Percentiles rank a stretch among this genome's conserved stretches.
Conservation (phyloP, 495 filamentous ascomycete species). For the Aspergillus hancockii region DNA sequence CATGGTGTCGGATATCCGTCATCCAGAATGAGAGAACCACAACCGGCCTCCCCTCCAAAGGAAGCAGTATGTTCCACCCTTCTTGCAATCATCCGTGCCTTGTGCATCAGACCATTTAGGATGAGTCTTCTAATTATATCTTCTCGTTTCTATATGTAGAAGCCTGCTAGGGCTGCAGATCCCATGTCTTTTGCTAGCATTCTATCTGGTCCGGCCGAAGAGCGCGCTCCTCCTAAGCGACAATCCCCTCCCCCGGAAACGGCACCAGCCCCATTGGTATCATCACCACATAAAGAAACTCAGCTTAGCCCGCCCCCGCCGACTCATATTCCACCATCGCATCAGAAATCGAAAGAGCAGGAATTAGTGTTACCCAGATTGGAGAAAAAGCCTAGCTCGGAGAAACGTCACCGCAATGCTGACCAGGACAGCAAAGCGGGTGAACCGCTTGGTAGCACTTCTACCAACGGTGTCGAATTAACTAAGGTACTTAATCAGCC, state of each 20-base stretch:
- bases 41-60: slow-evolving; percentile 39
- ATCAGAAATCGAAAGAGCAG: slow-evolving; percentile 29
- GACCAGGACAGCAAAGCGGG: slow-evolving; percentile 46
- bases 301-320: slow-evolving; percentile 20
- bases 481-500: slow-evolving; percentile 16
- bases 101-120: background rate
- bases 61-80: slow-evolving; percentile 36
- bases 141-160: slow-evolving; percentile 40
- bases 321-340: slow-evolving; percentile 10
- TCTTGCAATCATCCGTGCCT: background rate
- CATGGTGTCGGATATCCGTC: slow-evolving; percentile 35
- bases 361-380: slow-evolving; percentile 30
- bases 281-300: slow-evolving; percentile 23
- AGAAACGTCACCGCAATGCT: slow-evolving; percentile 36
- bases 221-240: slow-evolving; percentile 50
- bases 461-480: slow-evolving; percentile 39
- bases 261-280: slow-evolving; percentile 14
- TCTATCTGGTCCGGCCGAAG: slow-evolving; percentile 65
- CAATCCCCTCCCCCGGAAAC: slow-evolving; percentile 33
- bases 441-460: slow-evolving; percentile 44
- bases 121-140: background rate
- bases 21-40: slow-evolving; percentile 32
- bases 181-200: slow-evolving; percentile 94
- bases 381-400: slow-evolving; percentile 31
- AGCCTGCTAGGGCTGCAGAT: slow-evolving; percentile 67